phyloP scores from a whole-genome alignment of 306 rosid species.

The Cajanus cajan region DNA sequence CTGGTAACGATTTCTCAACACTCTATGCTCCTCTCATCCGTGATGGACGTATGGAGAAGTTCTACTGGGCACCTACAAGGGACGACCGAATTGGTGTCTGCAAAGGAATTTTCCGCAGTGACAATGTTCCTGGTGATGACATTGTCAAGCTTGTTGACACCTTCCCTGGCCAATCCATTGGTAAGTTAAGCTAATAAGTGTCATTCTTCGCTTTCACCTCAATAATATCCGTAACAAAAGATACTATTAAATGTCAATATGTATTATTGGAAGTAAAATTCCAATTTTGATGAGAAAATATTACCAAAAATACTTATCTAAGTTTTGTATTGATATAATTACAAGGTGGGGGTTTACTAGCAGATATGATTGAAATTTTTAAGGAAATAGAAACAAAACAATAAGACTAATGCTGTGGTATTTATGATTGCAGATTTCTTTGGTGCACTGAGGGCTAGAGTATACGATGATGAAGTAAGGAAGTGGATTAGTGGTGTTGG shows the following conservation, averaged over 20 bases:
- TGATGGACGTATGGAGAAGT: slow-evolving; percentile 99
- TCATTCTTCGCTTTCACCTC: too few relatives aligned
- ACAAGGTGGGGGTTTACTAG: not conserved
- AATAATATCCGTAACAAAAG: too few relatives aligned
- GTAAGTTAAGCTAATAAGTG: slow-evolving; percentile 32
- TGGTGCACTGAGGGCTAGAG: slow-evolving; percentile 74
- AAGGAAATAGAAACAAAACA: not conserved
- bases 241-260: too few relatives aligned
- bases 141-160: slow-evolving; percentile 80
- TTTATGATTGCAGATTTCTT: slow-evolving; percentile 57
- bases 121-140: slow-evolving; percentile 44
- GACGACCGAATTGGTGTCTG: slow-evolving; percentile 92
- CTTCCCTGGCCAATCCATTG: slow-evolving; percentile 98
- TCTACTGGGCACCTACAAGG: slow-evolving; percentile 97
- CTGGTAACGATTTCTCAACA: slow-evolving; percentile 96
- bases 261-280: too few relatives aligned
- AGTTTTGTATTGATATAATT: too few relatives aligned
- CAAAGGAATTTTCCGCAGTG: slow-evolving; percentile 74
- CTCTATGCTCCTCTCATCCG: slow-evolving; percentile 97
- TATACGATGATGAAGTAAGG: slow-evolving; percentile 77
- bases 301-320: too few relatives aligned
- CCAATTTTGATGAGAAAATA: too few relatives aligned
- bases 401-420: not conserved
- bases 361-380: not conserved
- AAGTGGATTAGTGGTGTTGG: slow-evolving; percentile 61